Percentiles rank a stretch among this genome's conserved stretches.
These are phyloP conservation scores for Linum lewisii DNA, from an alignment of 345 rosid genomes.

Conservation along the genomic window DNA sequence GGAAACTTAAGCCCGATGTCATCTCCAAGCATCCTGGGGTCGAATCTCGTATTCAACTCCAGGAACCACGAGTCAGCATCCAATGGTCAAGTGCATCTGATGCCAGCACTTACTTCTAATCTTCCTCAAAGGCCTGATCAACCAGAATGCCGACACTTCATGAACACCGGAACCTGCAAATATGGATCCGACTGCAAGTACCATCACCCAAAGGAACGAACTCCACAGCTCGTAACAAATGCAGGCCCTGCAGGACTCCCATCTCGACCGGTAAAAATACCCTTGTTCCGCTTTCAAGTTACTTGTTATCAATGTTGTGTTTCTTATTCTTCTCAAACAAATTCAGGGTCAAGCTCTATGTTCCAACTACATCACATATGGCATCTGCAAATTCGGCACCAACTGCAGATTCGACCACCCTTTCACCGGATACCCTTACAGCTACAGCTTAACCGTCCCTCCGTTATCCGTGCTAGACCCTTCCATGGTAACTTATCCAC, in stretches of 20 bases:
- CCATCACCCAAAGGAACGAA: constrained; percentile 70
- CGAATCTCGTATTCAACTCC: constrained; percentile 34
- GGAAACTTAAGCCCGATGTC: constrained; percentile 36
- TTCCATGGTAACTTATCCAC: constrained; percentile 1
- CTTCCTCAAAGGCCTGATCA: constrained; percentile 62
- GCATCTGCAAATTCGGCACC: constrained; percentile 65
- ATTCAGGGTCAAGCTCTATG: constrained; percentile 66
- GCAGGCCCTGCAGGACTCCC: constrained; percentile 44
- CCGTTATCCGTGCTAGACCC: not conserved
- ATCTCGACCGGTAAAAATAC: constrained; percentile 52
- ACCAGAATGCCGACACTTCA: constrained; percentile 63
- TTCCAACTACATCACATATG: constrained; percentile 47
- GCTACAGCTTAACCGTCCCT: constrained; percentile 26
- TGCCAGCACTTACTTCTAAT: constrained; percentile 22
- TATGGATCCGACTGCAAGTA: constrained; percentile 79
- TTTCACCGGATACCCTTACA: constrained; percentile 32
- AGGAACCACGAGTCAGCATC: constrained; percentile 36
- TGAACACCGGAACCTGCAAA: constrained; percentile 70
- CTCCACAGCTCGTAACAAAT: constrained; percentile 30
- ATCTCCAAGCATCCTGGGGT: constrained; percentile 30
- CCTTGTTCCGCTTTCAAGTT: not conserved
- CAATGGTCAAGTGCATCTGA: constrained; percentile 31
- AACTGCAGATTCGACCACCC: constrained; percentile 71
- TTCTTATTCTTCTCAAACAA: constrained; percentile 11
- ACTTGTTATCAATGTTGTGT: not conserved